Evolutionary conservation across 2,329 filamentous ascomycete genomes (phyloP), one percentile per base, ranked within the genome.

Genomic region (Tolypocladium ophioglossoides): DNA sequence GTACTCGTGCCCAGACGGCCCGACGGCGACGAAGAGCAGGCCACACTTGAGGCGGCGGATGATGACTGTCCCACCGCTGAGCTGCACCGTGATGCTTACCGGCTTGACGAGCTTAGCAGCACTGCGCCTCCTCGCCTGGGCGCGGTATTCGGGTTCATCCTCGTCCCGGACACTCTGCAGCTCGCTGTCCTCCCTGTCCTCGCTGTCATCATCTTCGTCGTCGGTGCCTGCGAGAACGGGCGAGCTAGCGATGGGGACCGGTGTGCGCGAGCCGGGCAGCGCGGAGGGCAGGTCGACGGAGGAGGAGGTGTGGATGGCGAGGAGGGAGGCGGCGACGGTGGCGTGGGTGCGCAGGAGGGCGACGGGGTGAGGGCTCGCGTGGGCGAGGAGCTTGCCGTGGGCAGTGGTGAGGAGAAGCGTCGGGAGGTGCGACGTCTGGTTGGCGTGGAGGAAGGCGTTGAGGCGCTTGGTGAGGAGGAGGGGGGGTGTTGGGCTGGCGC

Each of bases 391-490:
- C 66, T 83, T 83, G 61, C 83, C 83, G 40, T 79, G 77, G 1
- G 77, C 73, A 3, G 80, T 82, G 49, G 80, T 78, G 47, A 86
- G 74, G 56, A 84, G 76, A 54, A 82, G 76, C 3, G 81, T 82
- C 56, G 80, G 80, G 35, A 85, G 73, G 56, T 78, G 72, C 4
- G 79, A 66, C 9, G 78, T 78, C 58, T 82, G 78, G 66, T 83
- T 80, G 57, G 76, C 70, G 63, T 76, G 74, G 49, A 86, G 78
- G 67, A 85, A 85, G 56, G 77, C 71, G 32, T 81, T 83, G 59
- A 86, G 77, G 57, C 80, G 80, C 66, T 84, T 85, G 38, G 79
- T 84, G 57, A 89, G 75, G 70, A 90, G 75, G 55, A 83, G 74
- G 30, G 80, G 79, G 39, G 79, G 78, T 39, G 77, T 75, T 27